phyloP scores from a whole-genome alignment of 2,329 filamentous ascomycete species.

The Chrysoporthe cubensis region DNA sequence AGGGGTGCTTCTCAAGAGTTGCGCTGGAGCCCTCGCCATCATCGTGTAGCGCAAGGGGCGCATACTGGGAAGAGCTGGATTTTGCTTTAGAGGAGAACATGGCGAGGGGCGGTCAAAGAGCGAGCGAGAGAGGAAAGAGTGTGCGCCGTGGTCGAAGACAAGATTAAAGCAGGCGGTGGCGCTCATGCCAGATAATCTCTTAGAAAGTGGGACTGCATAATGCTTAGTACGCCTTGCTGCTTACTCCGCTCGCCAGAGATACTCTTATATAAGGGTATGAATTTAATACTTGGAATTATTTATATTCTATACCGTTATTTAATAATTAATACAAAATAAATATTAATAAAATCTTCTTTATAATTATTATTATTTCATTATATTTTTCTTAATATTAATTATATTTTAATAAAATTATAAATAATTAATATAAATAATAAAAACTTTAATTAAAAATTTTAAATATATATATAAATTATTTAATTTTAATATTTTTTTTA shows the following conservation, averaged over 20 bases:
- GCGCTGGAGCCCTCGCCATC: background rate
- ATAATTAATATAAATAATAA: background rate
- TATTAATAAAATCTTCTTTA: no score
- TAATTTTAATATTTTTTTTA: background rate
- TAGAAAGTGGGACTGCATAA: no score
- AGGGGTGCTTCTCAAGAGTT: background rate
- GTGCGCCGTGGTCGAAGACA: background rate
- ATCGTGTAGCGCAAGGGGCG: background rate
- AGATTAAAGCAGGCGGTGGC: background rate
- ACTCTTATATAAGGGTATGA: no score
- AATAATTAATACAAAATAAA: no score
- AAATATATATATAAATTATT: background rate
- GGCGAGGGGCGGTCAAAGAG: background rate
- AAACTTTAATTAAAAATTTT: background rate
- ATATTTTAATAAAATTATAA: background rate
- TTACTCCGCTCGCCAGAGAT: no score
- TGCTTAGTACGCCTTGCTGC: no score
- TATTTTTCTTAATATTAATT: background rate
- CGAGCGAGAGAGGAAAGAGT: background rate
- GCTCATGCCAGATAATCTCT: no score
- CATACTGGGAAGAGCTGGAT: background rate
- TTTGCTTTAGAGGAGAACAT: background rate
- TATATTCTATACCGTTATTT: no score
- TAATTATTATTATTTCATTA: background rate
- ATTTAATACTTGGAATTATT: no score